Evolutionary conservation across 1,284 basidiomycete species (phyloP), one percentile per base, ranked within the genome.

Genomic region (Pseudozyma hubeiensis): DNA sequence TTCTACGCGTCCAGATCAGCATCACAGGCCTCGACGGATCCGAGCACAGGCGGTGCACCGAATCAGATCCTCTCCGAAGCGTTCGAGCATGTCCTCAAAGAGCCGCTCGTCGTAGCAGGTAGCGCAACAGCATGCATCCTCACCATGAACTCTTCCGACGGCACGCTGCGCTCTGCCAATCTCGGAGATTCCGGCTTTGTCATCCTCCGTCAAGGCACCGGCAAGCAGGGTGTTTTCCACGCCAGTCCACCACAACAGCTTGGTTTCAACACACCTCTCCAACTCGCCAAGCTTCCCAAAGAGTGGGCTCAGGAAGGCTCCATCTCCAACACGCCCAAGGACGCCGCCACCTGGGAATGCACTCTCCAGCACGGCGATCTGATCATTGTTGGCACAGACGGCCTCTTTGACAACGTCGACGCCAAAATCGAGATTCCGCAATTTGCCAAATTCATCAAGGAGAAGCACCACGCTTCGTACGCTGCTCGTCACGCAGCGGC

Each of bases 171-270:
- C 40, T 90, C 92, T 19, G 92, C 92, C 61, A 95, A 94, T 91
- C 92, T 95, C 60, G 93, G 93, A 16, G 93, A 95, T 84, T 93
- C 92, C 49, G 92, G 92, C 13, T 94, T 91, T 82, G 87, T 89
- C 65, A 90, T 95, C 58, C 88, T 94, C 59, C 76, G 81, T 16
- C 66, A 78, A 29, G 63, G 69, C 35, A 76, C 69, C 13, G 75
- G 71, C n/a, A 77, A 77, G 47, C 68, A 80, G 16, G 67, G 76
- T n/a, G 76, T 81, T 11, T 68, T 81, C 14, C 69, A 78, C 50
- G 74, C 67, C 41, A 77, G 75, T 17, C 66, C 63, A 10, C 79
- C 82, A 19, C 81, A 80, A 52, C 79, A 78, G 49, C 71, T 81
- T 48, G 77, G 71, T 31, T 84, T 84, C 79, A 84, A 84, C 64